These are phyloP conservation scores for Penstemon davidsonii DNA, from an alignment of 257 asterid species.

Conservation along the genomic window DNA sequence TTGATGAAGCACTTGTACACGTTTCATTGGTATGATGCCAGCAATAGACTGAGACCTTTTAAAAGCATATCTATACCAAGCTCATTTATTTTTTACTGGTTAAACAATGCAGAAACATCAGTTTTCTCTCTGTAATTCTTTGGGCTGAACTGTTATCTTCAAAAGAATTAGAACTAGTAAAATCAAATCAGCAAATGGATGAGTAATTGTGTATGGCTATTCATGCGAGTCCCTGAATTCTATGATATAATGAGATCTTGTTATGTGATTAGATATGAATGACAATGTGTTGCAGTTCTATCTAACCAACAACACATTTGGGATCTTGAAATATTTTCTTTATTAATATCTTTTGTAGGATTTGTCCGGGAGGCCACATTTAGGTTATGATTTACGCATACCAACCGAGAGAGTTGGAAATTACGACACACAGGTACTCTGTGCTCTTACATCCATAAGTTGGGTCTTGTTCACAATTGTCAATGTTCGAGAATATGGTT, in stretches of 20 bases:
- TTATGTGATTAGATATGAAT: neutral
- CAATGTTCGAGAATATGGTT: neutral
- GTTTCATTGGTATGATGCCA: conserved; percentile 72
- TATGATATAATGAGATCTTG: neutral
- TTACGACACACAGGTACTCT: conserved; percentile 80
- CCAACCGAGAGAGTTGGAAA: conserved; percentile 96
- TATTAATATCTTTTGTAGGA: conserved; percentile 50
- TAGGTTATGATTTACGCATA: conserved; percentile 71
- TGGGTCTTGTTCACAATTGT: conserved; percentile 6
- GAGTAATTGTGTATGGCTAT: neutral
- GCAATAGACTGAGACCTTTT: neutral
- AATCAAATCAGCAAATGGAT: neutral
- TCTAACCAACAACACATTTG: neutral
- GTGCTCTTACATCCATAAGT: conserved; percentile 6
- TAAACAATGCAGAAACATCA: neutral
- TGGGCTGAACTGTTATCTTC: too few relatives aligned
- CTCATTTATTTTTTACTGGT: neutral
- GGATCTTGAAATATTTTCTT: conserved; percentile 8
- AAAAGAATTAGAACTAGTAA: neutral
- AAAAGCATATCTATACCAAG: neutral
- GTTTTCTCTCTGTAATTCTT: neutral
- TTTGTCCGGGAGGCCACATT: conserved; percentile 93
- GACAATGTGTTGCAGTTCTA: neutral
- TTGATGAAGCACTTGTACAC: conserved; percentile 92
- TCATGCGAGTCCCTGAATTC: neutral